Percentiles rank a stretch among this genome's conserved stretches.
Conservation (phyloP, 129 eudicot genomes). For the Arctium minus region DNA sequence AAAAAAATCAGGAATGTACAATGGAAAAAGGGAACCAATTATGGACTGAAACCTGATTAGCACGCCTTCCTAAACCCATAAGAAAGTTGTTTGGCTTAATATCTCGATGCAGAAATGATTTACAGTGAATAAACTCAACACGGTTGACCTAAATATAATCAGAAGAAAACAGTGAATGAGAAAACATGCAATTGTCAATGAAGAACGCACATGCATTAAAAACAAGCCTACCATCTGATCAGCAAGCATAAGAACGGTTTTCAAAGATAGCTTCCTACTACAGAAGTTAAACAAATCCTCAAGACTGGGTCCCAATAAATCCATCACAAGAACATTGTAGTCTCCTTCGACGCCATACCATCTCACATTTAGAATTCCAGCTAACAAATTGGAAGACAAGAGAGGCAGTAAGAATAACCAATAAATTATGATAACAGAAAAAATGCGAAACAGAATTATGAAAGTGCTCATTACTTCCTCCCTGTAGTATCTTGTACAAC, state of each 20-base stretch:
- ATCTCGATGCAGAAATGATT: slow-evolving; percentile 94
- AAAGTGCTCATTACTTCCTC: slow-evolving; percentile 78
- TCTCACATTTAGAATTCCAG: too few relatives aligned
- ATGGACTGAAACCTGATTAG: slow-evolving; percentile 68
- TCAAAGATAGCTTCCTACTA: too few relatives aligned
- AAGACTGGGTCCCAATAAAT: too few relatives aligned
- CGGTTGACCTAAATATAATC: slow-evolving; percentile 57
- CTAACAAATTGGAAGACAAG: too few relatives aligned
- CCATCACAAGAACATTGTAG: too few relatives aligned
- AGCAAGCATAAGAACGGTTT: too few relatives aligned
- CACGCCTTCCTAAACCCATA: slow-evolving; percentile 99
- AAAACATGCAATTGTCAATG: neutral
- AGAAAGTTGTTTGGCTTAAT: slow-evolving; percentile 98
- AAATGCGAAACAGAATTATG: neutral
- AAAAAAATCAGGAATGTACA: neutral
- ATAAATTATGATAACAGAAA: neutral
- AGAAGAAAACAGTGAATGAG: neutral
- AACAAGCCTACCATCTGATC: too few relatives aligned
- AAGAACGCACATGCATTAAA: neutral
- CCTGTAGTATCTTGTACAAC: slow-evolving; percentile 88
- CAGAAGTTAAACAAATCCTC: too few relatives aligned
- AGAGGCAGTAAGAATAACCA: slow-evolving; percentile 23
- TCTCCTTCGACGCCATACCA: too few relatives aligned
- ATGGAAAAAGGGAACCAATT: neutral
- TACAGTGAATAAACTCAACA: slow-evolving; percentile 80